Evolutionary conservation across 805 yeast species (phyloP).

Genomic region (Candida tammaniensis): DNA sequence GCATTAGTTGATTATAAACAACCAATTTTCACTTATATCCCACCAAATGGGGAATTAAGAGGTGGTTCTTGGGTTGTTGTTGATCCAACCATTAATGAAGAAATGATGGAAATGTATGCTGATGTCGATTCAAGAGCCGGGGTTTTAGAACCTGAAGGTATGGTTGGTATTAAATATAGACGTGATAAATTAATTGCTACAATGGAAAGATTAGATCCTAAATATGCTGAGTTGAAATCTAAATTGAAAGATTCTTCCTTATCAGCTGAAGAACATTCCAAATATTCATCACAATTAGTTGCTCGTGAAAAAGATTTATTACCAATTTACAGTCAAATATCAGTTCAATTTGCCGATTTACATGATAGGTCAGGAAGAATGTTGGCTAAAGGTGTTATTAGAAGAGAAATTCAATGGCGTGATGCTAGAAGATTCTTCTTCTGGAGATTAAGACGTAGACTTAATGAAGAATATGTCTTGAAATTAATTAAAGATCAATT

Average conservation of each 20-base stretch:
- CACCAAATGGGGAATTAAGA: slow-evolving; percentile 97
- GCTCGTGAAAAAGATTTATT: slow-evolving; percentile 77
- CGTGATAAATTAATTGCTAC: slow-evolving; percentile 88
- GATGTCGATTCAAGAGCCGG: slow-evolving; percentile 95
- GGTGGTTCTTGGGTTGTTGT: slow-evolving; percentile 99
- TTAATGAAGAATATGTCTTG: slow-evolving; percentile 86
- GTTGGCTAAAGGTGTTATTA: slow-evolving; percentile 90
- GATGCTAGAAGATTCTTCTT: slow-evolving; percentile 93
- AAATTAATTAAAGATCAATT: slow-evolving; percentile 67
- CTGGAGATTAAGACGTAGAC: slow-evolving; percentile 97
- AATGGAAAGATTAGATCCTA: slow-evolving; percentile 83
- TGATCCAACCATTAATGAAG: slow-evolving; percentile 95
- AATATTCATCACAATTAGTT: slow-evolving; percentile 60
- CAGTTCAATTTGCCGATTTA: slow-evolving; percentile 95
- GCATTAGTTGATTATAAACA: slow-evolving; percentile 94
- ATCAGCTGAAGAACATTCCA: slow-evolving; percentile 63
- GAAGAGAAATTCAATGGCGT: slow-evolving; percentile 80
- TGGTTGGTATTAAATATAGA: slow-evolving; percentile 98
- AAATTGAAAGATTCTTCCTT: slow-evolving; percentile 53
- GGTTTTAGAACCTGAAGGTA: slow-evolving; percentile 98
- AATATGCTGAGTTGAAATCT: slow-evolving; percentile 65
- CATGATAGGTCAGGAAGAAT: slow-evolving; percentile 98
- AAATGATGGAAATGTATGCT: slow-evolving; percentile 99
- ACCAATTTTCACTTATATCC: slow-evolving; percentile 95
- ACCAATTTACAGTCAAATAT: slow-evolving; percentile 88